Evolutionary conservation across 2,329 filamentous ascomycete genomes (phyloP), one percentile per base, ranked within the genome.

Genomic region (Microdochium bolleyi): DNA sequence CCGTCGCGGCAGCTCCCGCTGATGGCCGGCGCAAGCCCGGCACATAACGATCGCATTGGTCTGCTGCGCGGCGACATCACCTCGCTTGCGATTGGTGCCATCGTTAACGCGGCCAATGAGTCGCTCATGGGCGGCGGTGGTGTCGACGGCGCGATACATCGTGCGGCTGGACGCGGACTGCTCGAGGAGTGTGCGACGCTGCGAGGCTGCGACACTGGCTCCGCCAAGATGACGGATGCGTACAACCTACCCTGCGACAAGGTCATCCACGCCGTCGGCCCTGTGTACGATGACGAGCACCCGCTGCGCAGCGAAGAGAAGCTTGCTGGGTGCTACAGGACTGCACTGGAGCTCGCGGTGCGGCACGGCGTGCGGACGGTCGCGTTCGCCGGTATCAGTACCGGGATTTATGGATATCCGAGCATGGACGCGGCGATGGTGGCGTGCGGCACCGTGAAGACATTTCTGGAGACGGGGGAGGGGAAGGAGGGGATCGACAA

Each of bases 221-320:
- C 80, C 24, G 88, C 91, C 24, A 92, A 92, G 67, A 90, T 96
- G 62, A 96, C 94, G 0, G 67, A 73, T 34, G 92, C 84, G 9
- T 91, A 94, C 68, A 62, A 82, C 0, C 74, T 97, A 24, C 91
- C 91, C 0, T 87, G 84, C 62, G 78, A 80, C 54, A 84, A 88
- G 58, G 80, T 97, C 59, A 95, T 97, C 52, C 94, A 97, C 68
- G 83, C 94, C 19, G 92, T 96, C 3, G 94, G 94, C 0, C 94
- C 94, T 0, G 70, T 95, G 27, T 96, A 92, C 68, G 59, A 72
- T 51, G 59, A 61, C 0, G 62, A 67, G 3, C 64, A 74, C 19
- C 63, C 64, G 13, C 60, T 73, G 21, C 67, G 63, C 11, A 73
- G 74, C 51, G 65, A 78, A 71, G 54, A 69, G 64, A 58, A 87